These are phyloP conservation scores for Monosporascus sp. DNA, from an alignment of 2,329 filamentous ascomycete species.

Conservation along the genomic window DNA sequence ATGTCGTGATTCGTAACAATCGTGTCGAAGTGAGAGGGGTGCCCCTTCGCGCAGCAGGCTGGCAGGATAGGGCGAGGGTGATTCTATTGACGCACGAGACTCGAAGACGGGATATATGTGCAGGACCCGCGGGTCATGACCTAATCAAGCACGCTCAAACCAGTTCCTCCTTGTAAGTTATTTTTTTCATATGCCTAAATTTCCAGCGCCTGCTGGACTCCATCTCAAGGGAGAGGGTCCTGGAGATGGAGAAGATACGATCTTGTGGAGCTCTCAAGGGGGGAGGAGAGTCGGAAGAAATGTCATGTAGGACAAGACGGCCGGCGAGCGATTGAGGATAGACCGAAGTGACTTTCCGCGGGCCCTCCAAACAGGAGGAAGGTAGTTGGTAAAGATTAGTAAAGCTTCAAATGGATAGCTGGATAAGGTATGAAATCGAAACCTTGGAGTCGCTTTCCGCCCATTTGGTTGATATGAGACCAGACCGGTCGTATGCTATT, in stretches of 20 bases:
- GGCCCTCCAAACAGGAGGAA: no score
- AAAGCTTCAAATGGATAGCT: no score
- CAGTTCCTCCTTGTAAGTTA: conserved; percentile 5
- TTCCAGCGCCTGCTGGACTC: conserved; percentile 25
- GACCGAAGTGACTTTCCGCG: no score
- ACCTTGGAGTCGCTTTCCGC: no score
- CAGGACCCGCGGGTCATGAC: neutral
- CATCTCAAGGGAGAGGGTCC: conserved; percentile 17
- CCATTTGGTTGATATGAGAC: no score
- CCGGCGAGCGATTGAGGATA: no score
- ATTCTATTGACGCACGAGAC: neutral
- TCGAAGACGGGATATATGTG: neutral
- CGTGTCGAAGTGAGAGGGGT: conserved; percentile 13
- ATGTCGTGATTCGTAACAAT: conserved; percentile 43
- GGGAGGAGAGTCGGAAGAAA: neutral
- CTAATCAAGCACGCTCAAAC: neutral
- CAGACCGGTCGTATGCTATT: no score
- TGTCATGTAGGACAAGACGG: neutral
- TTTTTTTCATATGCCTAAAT: conserved; percentile 18
- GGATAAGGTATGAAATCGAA: no score
- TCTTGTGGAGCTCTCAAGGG: neutral
- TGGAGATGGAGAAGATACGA: neutral
- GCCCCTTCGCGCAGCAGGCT: conserved; percentile 7
- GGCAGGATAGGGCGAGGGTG: neutral
- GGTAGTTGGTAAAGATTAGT: no score